A percentile compares a stretch with the other conserved stretches of the same genome.
phyloP scores from a whole-genome alignment of 768 basidiomycete species.

The Gyrodon lividus region DNA sequence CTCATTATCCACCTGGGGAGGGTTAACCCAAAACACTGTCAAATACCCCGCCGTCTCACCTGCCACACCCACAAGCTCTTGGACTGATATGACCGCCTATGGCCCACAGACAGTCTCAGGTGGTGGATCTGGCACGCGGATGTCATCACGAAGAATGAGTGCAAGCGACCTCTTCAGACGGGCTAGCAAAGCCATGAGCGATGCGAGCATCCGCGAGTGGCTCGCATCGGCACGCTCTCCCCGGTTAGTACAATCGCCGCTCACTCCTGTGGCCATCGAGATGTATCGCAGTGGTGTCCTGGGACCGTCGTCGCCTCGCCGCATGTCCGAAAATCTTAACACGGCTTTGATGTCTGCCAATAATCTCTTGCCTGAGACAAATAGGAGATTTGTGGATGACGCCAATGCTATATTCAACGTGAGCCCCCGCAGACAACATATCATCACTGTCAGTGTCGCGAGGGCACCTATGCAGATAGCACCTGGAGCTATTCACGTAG shows the following conservation, averaged over 20 bases:
- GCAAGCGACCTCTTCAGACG: constrained; percentile 18
- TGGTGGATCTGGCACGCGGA: constrained; percentile 8
- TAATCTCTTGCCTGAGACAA: background rate
- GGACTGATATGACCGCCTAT: constrained; percentile 1
- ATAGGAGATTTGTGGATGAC: constrained; percentile 8
- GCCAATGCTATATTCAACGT: background rate
- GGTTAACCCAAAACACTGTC: constrained; percentile 10
- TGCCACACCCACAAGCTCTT: constrained; percentile 6
- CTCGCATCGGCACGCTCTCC: constrained; percentile 23
- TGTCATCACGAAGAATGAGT: constrained; percentile 9
- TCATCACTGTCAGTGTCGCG: constrained; percentile 32
- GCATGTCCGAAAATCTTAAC: background rate
- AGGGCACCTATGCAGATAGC: constrained; percentile 36
- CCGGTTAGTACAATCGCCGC: constrained; percentile 2
- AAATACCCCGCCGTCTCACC: constrained; percentile 3
- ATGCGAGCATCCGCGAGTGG: constrained; percentile 32
- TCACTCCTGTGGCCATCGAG: constrained; percentile 25
- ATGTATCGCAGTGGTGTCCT: constrained; percentile 23
- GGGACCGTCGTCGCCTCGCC: constrained; percentile 6
- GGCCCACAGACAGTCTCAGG: background rate
- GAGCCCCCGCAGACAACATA: background rate
- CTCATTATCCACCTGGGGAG: constrained; percentile 23
- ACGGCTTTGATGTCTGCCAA: background rate
- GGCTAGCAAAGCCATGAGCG: constrained; percentile 24
- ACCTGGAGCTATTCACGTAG: constrained; percentile 35